phyloP scores from a whole-genome alignment of 2,329 filamentous ascomycete species.

The Calonectria montana region DNA sequence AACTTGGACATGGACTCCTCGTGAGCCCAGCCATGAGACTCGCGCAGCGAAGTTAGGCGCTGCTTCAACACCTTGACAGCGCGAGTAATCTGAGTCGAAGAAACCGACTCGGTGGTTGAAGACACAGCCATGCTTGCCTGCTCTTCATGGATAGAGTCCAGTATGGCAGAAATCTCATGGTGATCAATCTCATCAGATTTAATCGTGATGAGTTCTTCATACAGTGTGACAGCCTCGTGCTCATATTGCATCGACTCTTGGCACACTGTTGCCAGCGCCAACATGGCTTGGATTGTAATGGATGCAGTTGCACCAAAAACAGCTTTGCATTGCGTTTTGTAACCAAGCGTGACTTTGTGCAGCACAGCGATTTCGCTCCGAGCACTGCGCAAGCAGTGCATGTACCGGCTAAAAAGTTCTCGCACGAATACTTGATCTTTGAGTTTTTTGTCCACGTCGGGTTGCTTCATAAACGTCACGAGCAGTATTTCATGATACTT shows the following conservation, averaged over 20 bases:
- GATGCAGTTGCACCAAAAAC: neutral
- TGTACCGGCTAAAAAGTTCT: neutral
- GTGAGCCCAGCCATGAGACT: neutral
- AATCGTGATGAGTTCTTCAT: neutral
- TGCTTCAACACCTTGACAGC: neutral
- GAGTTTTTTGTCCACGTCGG: neutral
- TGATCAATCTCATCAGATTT: neutral
- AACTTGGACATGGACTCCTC: slow-evolving; percentile 4
- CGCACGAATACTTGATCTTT: neutral
- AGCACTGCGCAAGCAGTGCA: neutral
- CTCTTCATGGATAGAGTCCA: neutral
- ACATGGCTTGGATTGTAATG: neutral
- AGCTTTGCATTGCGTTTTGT: neutral
- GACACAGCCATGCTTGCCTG: neutral
- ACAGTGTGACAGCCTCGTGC: neutral
- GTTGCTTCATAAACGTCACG: neutral
- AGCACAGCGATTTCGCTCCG: neutral
- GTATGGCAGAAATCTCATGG: neutral
- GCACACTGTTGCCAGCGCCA: neutral
- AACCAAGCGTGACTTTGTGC: neutral
- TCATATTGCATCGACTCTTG: neutral
- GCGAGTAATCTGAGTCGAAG: neutral
- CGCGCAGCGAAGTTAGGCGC: neutral
- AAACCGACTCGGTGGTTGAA: neutral
- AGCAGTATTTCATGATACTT: neutral